Evolutionary conservation across 148 eudicot genomes (phyloP).

Genomic region (Pouteria glomerata): DNA sequence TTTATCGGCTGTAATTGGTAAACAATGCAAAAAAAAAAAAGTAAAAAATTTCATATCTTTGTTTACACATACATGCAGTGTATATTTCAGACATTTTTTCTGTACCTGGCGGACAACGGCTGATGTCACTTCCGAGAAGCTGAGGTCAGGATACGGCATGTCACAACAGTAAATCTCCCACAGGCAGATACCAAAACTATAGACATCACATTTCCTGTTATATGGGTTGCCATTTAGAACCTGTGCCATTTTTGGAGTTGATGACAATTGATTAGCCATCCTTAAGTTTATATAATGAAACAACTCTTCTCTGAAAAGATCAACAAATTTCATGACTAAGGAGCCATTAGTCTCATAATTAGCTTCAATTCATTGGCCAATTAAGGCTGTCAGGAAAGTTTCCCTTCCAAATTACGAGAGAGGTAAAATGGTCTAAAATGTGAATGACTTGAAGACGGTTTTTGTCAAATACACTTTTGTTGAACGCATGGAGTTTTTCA

Average conservation of each 20-base stretch:
- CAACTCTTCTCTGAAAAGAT: neutral
- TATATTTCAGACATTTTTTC: neutral
- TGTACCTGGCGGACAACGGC: conserved; percentile 87
- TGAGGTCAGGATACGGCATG: conserved; percentile 91
- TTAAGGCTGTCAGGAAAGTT: neutral
- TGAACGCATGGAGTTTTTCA: neutral
- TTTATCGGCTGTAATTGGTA: neutral
- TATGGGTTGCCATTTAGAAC: conserved; percentile 79
- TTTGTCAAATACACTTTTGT: neutral
- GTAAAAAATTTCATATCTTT: neutral
- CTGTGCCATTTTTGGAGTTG: conserved; percentile 27
- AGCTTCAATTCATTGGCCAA: neutral
- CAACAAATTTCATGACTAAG: neutral
- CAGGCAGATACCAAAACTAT: conserved; percentile 79
- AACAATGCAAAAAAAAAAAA: neutral
- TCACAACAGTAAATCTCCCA: conserved; percentile 97
- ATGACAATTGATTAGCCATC: neutral
- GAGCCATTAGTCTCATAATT: neutral
- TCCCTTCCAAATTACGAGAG: neutral
- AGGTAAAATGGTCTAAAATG: neutral
- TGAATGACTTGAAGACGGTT: neutral
- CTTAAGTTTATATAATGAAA: neutral
- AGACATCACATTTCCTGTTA: conserved; percentile 82
- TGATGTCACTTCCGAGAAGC: conserved; percentile 89
- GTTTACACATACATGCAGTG: neutral